Percentiles rank a stretch among this genome's conserved stretches.
These are phyloP conservation scores for Arthroderma uncinatum DNA, from an alignment of 2,329 filamentous ascomycete species.

Conservation along the genomic window DNA sequence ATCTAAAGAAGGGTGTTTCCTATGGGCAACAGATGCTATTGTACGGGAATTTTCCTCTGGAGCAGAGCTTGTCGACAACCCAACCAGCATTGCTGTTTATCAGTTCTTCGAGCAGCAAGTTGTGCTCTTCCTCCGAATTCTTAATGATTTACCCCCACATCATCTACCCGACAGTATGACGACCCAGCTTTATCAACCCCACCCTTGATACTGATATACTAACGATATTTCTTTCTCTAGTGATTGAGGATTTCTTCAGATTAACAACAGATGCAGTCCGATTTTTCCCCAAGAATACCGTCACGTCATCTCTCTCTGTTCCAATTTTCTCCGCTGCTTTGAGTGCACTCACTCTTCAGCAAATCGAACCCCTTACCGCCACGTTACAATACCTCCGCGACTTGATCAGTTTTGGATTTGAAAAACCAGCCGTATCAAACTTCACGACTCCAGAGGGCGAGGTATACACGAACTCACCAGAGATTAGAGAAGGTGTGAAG, in stretches of 20 bases:
- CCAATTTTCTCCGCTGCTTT: slow-evolving; percentile 81
- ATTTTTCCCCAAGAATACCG: slow-evolving; percentile 77
- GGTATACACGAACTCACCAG: slow-evolving; percentile 51
- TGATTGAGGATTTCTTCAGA: slow-evolving; percentile 95
- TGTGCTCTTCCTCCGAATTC: slow-evolving; percentile 73
- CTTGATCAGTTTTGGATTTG: slow-evolving; percentile 74
- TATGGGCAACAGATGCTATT: slow-evolving; percentile 96
- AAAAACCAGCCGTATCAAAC: slow-evolving; percentile 49
- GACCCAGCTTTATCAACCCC: not conserved
- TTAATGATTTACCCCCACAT: slow-evolving; percentile 69
- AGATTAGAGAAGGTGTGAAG: slow-evolving; percentile 63
- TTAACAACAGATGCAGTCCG: slow-evolving; percentile 82
- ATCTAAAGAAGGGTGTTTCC: slow-evolving; percentile 87
- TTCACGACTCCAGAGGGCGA: slow-evolving; percentile 52
- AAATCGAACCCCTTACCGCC: slow-evolving; percentile 81
- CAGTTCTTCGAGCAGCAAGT: slow-evolving; percentile 91
- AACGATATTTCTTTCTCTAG: slow-evolving; percentile 26
- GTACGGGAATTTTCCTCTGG: slow-evolving; percentile 91
- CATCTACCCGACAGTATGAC: slow-evolving; percentile 59
- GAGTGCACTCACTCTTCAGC: slow-evolving; percentile 75
- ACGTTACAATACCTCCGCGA: slow-evolving; percentile 90
- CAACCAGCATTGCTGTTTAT: slow-evolving; percentile 81
- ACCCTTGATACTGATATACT: slow-evolving; percentile 12
- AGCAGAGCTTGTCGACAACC: slow-evolving; percentile 67
- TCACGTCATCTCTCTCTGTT: slow-evolving; percentile 65